Conservation (phyloP, 2,329 filamentous ascomycete species). For the Trichoderma harzianum region DNA sequence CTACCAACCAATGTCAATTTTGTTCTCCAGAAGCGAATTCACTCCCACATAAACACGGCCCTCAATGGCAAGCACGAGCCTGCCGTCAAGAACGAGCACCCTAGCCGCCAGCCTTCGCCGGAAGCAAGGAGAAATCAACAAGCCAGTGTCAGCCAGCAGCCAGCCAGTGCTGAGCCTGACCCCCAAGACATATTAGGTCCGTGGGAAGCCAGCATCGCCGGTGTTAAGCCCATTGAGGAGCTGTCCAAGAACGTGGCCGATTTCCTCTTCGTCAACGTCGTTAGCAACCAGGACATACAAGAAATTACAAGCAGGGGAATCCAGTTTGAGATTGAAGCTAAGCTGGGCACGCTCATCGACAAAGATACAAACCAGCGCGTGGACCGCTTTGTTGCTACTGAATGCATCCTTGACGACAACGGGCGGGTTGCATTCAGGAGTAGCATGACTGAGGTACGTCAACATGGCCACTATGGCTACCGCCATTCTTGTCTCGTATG, state of each 20-base stretch:
- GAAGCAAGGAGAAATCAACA: conserved; percentile 39
- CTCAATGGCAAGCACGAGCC: conserved; percentile 39
- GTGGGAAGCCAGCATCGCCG: conserved; percentile 68
- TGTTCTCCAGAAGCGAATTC: conserved; percentile 40
- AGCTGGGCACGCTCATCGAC: conserved; percentile 78
- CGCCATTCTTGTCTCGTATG: background rate
- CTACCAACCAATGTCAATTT: conserved; percentile 44
- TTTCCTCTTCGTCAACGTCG: conserved; percentile 71
- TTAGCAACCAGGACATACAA: conserved; percentile 62
- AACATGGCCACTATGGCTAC: background rate
- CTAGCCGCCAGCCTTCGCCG: conserved; percentile 47
- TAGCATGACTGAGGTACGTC: conserved; percentile 80
- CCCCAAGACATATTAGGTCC: conserved; percentile 45
- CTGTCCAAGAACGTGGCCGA: conserved; percentile 74
- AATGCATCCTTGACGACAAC: conserved; percentile 64
- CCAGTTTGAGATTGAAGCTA: conserved; percentile 89
- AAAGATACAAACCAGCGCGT: conserved; percentile 68
- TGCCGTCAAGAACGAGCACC: conserved; percentile 28
- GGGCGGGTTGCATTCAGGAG: conserved; percentile 71
- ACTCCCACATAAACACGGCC: conserved; percentile 26
- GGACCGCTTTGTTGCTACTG: conserved; percentile 62
- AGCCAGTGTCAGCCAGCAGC: conserved; percentile 24
- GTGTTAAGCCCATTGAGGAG: conserved; percentile 68
- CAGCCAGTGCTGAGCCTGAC: conserved; percentile 26
- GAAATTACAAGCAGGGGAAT: conserved; percentile 63